phyloP scores from a whole-genome alignment of 2,329 filamentous ascomycete genomes.

The Xenosphaeropsis pyriputrescens region DNA sequence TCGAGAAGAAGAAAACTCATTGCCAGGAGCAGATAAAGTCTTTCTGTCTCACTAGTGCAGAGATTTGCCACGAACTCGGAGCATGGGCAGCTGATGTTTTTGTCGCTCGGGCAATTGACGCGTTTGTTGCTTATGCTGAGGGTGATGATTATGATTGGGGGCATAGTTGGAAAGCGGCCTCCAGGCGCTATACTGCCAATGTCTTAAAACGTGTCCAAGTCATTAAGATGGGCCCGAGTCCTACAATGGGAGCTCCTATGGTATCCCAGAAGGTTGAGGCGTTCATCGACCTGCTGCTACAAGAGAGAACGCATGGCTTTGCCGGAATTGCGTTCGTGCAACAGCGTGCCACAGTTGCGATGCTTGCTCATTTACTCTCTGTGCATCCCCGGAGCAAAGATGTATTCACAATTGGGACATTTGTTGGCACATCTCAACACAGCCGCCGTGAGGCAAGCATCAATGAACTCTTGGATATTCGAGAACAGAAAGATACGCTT shows the following conservation, averaged over 20 bases:
- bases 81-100: constrained; percentile 53
- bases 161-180: constrained; percentile 14
- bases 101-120: constrained; percentile 30
- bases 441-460: constrained; percentile 24
- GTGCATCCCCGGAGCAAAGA: constrained; percentile 30
- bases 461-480: constrained; percentile 20
- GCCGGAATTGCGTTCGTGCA: constrained; percentile 51
- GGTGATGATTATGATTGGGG: too few species aligned
- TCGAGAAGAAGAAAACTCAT: constrained; percentile 32
- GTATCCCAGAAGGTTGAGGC: constrained; percentile 42
- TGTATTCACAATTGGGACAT: constrained; percentile 33
- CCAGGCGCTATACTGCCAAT: constrained; percentile 30
- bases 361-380: constrained; percentile 38
- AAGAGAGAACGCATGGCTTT: constrained; percentile 23
- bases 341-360: constrained; percentile 43
- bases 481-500: constrained; percentile 21
- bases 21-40: constrained; percentile 38
- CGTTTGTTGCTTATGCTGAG: too few species aligned
- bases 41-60: constrained; percentile 32
- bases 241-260: constrained; percentile 3
- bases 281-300: constrained; percentile 36
- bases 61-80: constrained; percentile 42
- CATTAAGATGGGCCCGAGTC: constrained; percentile 3
- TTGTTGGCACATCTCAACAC: constrained; percentile 36
- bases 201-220: constrained; percentile 25